Evolutionary conservation across 2,329 filamentous ascomycete genomes (phyloP), one percentile per base, ranked within the genome.

Genomic region (Trichoderma cornu-damae): DNA sequence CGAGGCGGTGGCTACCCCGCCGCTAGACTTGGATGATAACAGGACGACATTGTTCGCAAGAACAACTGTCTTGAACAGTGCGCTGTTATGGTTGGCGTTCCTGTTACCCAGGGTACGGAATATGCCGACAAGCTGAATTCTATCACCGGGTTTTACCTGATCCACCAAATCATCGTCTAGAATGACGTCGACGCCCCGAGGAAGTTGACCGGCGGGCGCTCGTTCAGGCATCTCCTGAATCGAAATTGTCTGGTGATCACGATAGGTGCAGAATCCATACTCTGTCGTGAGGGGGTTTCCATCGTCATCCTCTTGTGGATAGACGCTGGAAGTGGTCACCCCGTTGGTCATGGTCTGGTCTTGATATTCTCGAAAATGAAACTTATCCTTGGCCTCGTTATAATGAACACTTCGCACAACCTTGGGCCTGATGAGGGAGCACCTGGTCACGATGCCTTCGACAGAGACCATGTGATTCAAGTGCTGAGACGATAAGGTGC

Each of bases 181-280:
- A 64, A 99, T 92, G 12, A 97, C 92, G 73, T 99, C 94, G 16
- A 99, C 94, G 57, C 93, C 91, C 54, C 94, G 87, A 59, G 94
- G 94, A 62, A 99, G 81, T 77, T 97, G 94, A 53, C 94, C 94
- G 59, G 94, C 93, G 54, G 94, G 94, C 2, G 94, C 94, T 65
- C 93, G 82, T 73, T 99, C 94, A 0, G 94, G 94, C 94, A 99
- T 99, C 77, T 99, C 94, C 74, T 99, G 94, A 63, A 99, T 96
- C 0, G 93, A 96, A 60, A 99, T 90, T 14, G 90, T 96, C 72
- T 99, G 94, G 70, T 99, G 94, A 70, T 99, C 94, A 68, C 93
- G 83, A 74, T 96, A 99, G 50, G 88, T 94, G 71, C 88, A 95
- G 75, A 95, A 93, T 22, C 94, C 94, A 70, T 97, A 99, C 70